Evolutionary conservation across 805 yeast species (phyloP).

Genomic region (Sugiyamaella lignohabitans): DNA sequence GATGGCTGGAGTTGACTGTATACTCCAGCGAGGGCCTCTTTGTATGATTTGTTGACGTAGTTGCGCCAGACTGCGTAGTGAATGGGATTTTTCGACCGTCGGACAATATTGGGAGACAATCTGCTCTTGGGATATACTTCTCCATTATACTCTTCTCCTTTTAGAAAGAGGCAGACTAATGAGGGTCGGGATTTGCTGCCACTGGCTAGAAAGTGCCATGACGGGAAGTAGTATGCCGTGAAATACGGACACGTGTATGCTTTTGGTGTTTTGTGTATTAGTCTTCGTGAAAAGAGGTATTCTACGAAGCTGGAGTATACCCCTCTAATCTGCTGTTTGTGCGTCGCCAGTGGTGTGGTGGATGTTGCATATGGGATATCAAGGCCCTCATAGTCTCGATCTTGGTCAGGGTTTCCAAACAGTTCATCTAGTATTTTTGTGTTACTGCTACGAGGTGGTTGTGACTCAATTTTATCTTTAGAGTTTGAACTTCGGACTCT

Average conservation of each 20-base stretch:
- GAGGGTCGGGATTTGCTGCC: constrained; percentile 23
- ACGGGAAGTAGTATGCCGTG: constrained; percentile 16
- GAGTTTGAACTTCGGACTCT: too few species aligned
- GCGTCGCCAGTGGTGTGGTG: constrained; percentile 5
- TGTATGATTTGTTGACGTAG: constrained; percentile 2
- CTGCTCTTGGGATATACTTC: neutral
- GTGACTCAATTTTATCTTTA: too few species aligned
- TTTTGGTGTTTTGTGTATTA: constrained; percentile 6
- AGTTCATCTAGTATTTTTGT: too few species aligned
- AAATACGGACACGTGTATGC: constrained; percentile 15
- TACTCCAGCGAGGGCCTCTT: constrained; percentile 3
- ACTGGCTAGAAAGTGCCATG: constrained; percentile 14
- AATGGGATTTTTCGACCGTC: constrained; percentile 18
- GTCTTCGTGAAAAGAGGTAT: constrained; percentile 1
- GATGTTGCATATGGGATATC: constrained; percentile 7
- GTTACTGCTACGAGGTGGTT: too few species aligned
- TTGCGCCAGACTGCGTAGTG: constrained; percentile 20
- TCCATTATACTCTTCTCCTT: constrained; percentile 16
- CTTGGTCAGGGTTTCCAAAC: too few species aligned
- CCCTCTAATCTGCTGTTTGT: constrained; percentile 8
- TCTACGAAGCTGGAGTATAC: constrained; percentile 11
- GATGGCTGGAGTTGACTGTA: neutral
- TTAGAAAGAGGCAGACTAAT: constrained; percentile 7
- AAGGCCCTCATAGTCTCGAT: neutral
- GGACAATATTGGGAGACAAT: neutral